These are phyloP conservation scores for Pythium phragmitis DNA, from an alignment of 352 stramenopile genomes.

Conservation along the genomic window DNA sequence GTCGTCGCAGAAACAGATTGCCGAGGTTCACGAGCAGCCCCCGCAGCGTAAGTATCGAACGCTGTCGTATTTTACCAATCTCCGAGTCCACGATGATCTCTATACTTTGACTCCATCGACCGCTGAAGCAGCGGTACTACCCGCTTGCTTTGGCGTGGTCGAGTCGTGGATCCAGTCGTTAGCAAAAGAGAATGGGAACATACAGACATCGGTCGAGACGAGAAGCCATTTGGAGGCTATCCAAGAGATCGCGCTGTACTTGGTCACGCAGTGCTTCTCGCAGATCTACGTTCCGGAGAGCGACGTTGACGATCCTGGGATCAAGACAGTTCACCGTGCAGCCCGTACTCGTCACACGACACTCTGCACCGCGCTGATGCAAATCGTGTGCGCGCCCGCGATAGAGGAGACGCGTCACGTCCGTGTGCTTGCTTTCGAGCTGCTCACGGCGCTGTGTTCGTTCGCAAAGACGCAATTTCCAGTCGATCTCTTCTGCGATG, in stretches of 20 bases:
- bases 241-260: conserved; percentile 19
- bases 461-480: neutral
- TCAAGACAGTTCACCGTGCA: neutral
- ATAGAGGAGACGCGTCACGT: neutral
- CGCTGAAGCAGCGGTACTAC: neutral
- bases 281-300: conserved; percentile 10
- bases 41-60: conserved; percentile 3
- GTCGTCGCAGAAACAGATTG: neutral
- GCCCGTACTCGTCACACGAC: neutral
- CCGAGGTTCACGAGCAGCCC: neutral
- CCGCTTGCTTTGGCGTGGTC: conserved; percentile 12
- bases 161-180: conserved; percentile 22
- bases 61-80: conserved; percentile 13
- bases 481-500: conserved; percentile 12
- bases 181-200: neutral
- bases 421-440: conserved; percentile 12
- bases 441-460: conserved; percentile 11
- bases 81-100: conserved; percentile 6
- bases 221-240: conserved; percentile 12
- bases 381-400: neutral
- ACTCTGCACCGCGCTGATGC: conserved; percentile 12
- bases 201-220: neutral
- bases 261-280: conserved; percentile 11
- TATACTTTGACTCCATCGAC: neutral
- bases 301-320: neutral